Percentiles rank a stretch among this genome's conserved stretches.
phyloP scores from a whole-genome alignment of 495 filamentous ascomycete genomes.

The Cercophora samala region DNA sequence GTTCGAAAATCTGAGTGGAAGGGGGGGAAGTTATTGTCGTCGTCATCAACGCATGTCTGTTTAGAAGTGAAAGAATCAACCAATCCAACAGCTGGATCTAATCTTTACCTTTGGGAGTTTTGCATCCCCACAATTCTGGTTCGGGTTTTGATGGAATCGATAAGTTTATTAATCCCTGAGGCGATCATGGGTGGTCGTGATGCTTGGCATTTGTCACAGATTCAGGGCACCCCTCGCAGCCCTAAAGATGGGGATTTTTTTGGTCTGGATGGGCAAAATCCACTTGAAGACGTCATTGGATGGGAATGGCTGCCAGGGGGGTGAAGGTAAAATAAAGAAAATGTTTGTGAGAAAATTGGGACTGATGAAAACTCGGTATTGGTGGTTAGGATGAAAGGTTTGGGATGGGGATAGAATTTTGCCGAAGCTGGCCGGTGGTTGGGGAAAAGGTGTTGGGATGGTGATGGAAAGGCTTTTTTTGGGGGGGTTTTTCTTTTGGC shows the following conservation, averaged over 20 bases:
- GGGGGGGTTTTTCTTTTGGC: too few species aligned
- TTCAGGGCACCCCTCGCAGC: conserved; percentile 8
- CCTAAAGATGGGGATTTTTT: background rate
- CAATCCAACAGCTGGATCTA: background rate
- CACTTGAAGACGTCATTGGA: background rate
- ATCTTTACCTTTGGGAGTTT: background rate
- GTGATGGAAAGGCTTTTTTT: too few species aligned
- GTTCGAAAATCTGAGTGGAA: too few species aligned
- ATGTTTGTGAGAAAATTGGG: too few species aligned
- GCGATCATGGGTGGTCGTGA: background rate
- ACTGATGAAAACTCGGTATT: too few species aligned
- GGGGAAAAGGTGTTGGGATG: too few species aligned
- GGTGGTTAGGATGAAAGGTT: background rate
- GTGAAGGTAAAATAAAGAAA: background rate
- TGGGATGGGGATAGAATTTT: background rate
- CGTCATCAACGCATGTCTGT: background rate
- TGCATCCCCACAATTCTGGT: background rate
- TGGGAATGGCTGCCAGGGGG: background rate
- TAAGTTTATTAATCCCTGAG: background rate
- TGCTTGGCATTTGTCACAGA: conserved; percentile 17
- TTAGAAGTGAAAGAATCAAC: background rate
- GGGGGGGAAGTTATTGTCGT: background rate
- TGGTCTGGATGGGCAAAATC: background rate
- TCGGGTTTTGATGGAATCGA: too few species aligned
- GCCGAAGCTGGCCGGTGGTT: background rate